Evolutionary conservation across 306 rosid genomes (phyloP), one percentile per base, ranked within the genome.

Genomic region (Cajanus cajan): DNA sequence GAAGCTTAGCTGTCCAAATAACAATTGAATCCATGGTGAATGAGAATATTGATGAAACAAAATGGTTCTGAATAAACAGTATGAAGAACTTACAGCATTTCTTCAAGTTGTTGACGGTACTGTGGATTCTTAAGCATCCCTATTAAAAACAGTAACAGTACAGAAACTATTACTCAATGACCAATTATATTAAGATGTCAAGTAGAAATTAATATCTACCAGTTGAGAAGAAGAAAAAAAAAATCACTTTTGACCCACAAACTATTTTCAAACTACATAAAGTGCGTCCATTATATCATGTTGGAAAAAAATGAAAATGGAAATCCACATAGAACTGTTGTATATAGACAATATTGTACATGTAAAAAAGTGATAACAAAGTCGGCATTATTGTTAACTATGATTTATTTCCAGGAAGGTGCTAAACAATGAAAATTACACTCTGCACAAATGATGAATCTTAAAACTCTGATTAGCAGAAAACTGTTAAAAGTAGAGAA

Each of bases 121-220:
- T 90, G 88, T 18, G 97, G 98, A 88, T 95, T 90, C 86, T 95
- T 94, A 79, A 93, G 79, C 98, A 95, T 95, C 99, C 98, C 99
- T 95, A 75, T 77, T 14, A 78, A 78, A 84, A 69, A 78, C 19
- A 82, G 16, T 15, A 44, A 74, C 2, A 64, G 25, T 15, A 39
- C 34, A 74, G 19, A 4, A 69, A 69, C 73, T 55, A 79, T 43
- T 50, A 18, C 59, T 7, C 74, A 70, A 71, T 43, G 34, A 37
- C 36, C 73, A 78, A 71, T 70, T 24, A 52, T 66, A 71, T 41
- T 21, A 74, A 47, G 59, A 51, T 59, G 68, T 40, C 21, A 44
- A 51, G 71, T 12, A 41, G 47, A 80, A 67, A 71, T 51, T 31
- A 65, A 51, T 25, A 28, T 48, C 80, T 58, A 50, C 37, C 43